Evolutionary conservation across 768 basidiomycete genomes (phyloP), one percentile per base, ranked within the genome.

Genomic region (Kwoniella heveanensis): DNA sequence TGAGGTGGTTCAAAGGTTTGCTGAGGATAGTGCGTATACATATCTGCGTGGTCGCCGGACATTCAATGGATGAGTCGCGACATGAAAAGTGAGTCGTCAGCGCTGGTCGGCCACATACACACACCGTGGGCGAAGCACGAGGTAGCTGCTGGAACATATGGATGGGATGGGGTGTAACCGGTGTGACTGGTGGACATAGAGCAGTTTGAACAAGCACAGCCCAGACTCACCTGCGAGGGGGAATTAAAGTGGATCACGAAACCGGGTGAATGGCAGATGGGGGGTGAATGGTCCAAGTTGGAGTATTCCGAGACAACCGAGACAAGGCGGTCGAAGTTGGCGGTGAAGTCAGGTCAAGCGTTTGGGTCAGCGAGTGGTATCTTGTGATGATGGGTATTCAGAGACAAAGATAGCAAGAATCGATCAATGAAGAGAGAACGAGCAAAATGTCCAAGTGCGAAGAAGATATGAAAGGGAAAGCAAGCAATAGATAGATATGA

Each of bases 281-380:
- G 32, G 5, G 32, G 32, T 44, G 39, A 44, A 44, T 44, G 39
- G 39, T 10, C 39, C 39, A 44, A 44, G 22, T 49, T 25, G 39
- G 52, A 29, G 37, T 53, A 15, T 29, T 62, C 61, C 62, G 62
- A 64, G 62, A 64, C 62, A 64, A 36, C 62, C 62, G 62, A 57
- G 56, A 30, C 46, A 57, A 13, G 48, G 46, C 29, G 49, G 27
- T 29, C 39, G 49, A 60, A 21, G 32, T 22, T 44, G 39, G 39
- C 39, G 39, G 25, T 30, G 47, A 29, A 36, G 26, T 46, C 27
- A 49, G 36, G n/a, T n/a, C 21, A 26, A 15, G n/a, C n/a, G n/a
- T n/a, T n/a, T n/a, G n/a, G n/a, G n/a, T n/a, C n/a, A n/a, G n/a
- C n/a, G n/a, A 17, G 26, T 37, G 29, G 50, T 46, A 57, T 57